Conservation (phyloP, 352 stramenopile species). For the Pythium brachiatum region DNA sequence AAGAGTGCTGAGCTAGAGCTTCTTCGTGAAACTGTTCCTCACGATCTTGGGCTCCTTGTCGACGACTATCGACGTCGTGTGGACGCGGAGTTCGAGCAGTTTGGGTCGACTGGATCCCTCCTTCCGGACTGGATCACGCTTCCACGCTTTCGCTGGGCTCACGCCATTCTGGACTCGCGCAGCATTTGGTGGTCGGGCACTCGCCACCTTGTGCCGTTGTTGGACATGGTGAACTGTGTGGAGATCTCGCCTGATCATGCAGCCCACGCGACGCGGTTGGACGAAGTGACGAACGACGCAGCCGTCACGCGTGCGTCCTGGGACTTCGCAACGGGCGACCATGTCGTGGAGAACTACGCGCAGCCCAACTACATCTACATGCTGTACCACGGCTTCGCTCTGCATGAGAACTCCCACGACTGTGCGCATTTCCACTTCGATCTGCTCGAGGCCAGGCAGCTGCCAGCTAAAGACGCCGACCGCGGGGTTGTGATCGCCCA, state of each 20-base stretch:
- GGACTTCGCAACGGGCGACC: constrained; percentile 53
- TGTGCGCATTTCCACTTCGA: constrained; percentile 70
- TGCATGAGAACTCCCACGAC: constrained; percentile 77
- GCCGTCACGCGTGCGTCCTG: constrained; percentile 77
- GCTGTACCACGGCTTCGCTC: constrained; percentile 90
- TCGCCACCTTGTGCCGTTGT: constrained; percentile 90
- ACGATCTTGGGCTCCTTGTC: constrained; percentile 19
- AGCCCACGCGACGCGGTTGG: constrained; percentile 51
- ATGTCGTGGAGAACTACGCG: constrained; percentile 93
- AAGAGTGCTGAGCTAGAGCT: constrained; percentile 19
- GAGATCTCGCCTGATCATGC: constrained; percentile 40
- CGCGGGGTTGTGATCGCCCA: constrained; percentile 14
- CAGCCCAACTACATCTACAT: constrained; percentile 94
- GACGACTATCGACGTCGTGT: constrained; percentile 25
- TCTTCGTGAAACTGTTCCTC: constrained; percentile 46
- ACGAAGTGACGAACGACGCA: constrained; percentile 17
- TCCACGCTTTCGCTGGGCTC: constrained; percentile 75
- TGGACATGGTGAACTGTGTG: constrained; percentile 94
- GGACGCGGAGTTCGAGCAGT: constrained; percentile 6
- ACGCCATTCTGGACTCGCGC: constrained; percentile 85
- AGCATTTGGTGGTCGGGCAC: constrained; percentile 92
- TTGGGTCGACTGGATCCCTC: not conserved
- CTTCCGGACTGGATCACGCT: constrained; percentile 47
- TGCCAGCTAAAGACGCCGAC: constrained; percentile 10
- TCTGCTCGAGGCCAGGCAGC: constrained; percentile 15